Conservation (phyloP, 2,329 filamentous ascomycete species). For the Lojkania enalia region DNA sequence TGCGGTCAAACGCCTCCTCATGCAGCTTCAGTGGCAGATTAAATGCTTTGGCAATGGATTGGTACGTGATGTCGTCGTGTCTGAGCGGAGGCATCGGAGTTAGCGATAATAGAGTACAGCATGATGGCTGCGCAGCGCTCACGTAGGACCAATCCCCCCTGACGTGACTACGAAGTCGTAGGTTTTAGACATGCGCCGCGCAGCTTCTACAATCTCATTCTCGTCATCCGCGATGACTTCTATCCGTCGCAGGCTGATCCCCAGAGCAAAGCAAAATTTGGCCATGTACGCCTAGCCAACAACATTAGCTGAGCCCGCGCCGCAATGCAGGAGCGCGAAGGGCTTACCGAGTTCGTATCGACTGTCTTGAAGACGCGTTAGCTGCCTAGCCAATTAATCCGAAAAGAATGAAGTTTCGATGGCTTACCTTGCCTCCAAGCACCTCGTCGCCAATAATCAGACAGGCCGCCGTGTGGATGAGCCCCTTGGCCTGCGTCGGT, state of each 20-base stretch:
- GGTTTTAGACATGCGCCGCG: slow-evolving; percentile 79
- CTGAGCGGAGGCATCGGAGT: slow-evolving; percentile 50
- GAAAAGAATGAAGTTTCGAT: slow-evolving; percentile 1
- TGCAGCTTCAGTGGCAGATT: slow-evolving; percentile 75
- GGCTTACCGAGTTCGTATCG: slow-evolving; percentile 62
- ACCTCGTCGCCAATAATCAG: slow-evolving; percentile 98
- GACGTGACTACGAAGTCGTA: slow-evolving; percentile 97
- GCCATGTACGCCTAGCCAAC: slow-evolving; percentile 58
- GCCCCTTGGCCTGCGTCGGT: slow-evolving; percentile 60
- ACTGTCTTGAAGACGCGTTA: slow-evolving; percentile 55
- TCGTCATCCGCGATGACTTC: slow-evolving; percentile 96
- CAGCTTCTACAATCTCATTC: slow-evolving; percentile 84
- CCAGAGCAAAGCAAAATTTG: slow-evolving; percentile 67
- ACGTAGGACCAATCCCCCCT: slow-evolving; percentile 95
- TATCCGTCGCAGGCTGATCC: slow-evolving; percentile 75
- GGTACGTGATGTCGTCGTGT: slow-evolving; percentile 97
- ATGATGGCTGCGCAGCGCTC: slow-evolving; percentile 43
- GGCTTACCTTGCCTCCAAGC: slow-evolving; percentile 81
- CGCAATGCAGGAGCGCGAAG: background rate
- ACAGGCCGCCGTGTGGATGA: slow-evolving; percentile 87
- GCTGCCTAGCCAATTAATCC: slow-evolving; percentile 12
- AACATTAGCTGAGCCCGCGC: slow-evolving; percentile 18
- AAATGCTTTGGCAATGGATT: slow-evolving; percentile 91
- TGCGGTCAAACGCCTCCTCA: slow-evolving; percentile 73
- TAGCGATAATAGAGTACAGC: slow-evolving; percentile 17